phyloP scores from a whole-genome alignment of 331 rosid genomes.

The Cucumis variabilis region DNA sequence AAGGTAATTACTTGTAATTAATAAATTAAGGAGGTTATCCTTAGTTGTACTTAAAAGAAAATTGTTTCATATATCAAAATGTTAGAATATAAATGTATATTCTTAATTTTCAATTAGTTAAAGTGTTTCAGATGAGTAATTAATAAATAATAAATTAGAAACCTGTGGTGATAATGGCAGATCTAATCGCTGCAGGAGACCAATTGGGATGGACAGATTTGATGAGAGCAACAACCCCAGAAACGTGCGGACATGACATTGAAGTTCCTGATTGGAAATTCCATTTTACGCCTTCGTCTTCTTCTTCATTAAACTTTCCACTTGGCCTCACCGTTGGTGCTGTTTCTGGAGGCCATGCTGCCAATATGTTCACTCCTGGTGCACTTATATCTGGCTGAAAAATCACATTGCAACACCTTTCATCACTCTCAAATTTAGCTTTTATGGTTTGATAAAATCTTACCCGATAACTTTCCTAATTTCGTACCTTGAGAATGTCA shows the following conservation, averaged over 20 bases:
- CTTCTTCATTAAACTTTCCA: background rate
- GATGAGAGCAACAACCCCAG: slow-evolving; percentile 57
- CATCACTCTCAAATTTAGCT: background rate
- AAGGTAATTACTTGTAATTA: too few species aligned
- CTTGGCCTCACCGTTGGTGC: slow-evolving; percentile 41
- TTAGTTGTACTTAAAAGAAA: too few species aligned
- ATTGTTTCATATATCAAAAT: too few species aligned
- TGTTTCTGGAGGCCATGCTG: slow-evolving; percentile 66
- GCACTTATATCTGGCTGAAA: slow-evolving; percentile 61
- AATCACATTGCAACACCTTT: background rate
- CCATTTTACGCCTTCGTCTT: slow-evolving; percentile 39
- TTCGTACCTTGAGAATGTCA: slow-evolving; percentile 55
- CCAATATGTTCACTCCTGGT: slow-evolving; percentile 61
- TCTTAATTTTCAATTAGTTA: too few species aligned
- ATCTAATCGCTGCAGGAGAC: slow-evolving; percentile 62
- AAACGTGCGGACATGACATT: slow-evolving; percentile 40
- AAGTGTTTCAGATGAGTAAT: too few species aligned
- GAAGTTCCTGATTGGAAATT: slow-evolving; percentile 71
- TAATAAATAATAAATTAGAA: background rate
- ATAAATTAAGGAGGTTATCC: too few species aligned
- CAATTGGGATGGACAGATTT: slow-evolving; percentile 59
- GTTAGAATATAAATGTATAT: too few species aligned
- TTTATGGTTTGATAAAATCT: too few species aligned
- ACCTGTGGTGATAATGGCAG: slow-evolving; percentile 58
- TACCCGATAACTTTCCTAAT: too few species aligned